Evolutionary conservation across 768 basidiomycete species (phyloP).

Genomic region (Russula compacta): DNA sequence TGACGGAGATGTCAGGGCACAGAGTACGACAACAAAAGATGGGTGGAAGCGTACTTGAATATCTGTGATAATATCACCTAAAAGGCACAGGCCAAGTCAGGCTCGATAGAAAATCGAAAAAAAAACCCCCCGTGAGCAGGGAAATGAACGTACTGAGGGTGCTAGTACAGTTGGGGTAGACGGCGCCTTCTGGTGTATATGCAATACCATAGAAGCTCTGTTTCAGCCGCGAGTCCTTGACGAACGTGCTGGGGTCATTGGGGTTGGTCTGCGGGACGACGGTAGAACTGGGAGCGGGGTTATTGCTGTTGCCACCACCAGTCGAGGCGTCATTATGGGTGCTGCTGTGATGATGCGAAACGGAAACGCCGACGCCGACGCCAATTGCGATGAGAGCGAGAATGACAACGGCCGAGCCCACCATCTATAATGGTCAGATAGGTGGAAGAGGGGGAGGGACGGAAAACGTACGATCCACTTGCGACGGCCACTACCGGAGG

Average conservation of each 20-base stretch:
- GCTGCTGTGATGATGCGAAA: conserved; percentile 31
- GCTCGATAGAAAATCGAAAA: neutral
- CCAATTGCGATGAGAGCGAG: conserved; percentile 46
- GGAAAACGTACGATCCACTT: conserved; percentile 17
- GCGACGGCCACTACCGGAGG: neutral
- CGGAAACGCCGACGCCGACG: conserved; percentile 54
- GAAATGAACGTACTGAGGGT: conserved; percentile 28
- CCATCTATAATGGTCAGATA: conserved; percentile 34
- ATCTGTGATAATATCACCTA: conserved; percentile 55
- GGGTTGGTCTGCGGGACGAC: conserved; percentile 34
- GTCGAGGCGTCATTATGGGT: conserved; percentile 19
- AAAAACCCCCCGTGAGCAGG: neutral
- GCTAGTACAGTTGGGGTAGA: conserved; percentile 61
- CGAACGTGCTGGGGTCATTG: conserved; percentile 72
- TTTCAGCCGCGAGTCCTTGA: conserved; percentile 55
- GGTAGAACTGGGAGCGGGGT: conserved; percentile 10
- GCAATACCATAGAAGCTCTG: conserved; percentile 81
- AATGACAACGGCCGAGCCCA: conserved; percentile 39
- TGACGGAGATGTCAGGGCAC: conserved; percentile 22
- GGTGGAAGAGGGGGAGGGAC: neutral
- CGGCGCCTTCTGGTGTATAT: conserved; percentile 73
- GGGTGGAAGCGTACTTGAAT: conserved; percentile 45
- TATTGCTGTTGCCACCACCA: conserved; percentile 7
- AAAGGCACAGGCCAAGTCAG: neutral
- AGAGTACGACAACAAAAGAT: neutral